Evolutionary conservation across 2,329 filamentous ascomycete species (phyloP).

Genomic region (Colletotrichum karsti): DNA sequence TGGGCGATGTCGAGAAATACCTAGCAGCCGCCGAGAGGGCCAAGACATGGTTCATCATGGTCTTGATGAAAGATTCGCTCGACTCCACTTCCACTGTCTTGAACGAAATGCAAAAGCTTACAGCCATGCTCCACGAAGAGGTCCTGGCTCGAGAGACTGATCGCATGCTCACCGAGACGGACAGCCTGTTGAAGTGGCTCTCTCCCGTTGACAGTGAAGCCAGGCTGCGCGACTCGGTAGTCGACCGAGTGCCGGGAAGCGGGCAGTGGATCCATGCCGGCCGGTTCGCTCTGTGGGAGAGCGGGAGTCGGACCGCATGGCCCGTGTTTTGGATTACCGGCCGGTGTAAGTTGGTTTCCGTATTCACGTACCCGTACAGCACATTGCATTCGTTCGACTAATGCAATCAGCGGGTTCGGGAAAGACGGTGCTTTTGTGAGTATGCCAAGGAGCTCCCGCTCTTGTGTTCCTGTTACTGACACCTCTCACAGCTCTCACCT

Average conservation of each 20-base stretch:
- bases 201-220: conserved; percentile 31
- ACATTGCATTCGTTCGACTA: background rate
- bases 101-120: conserved; percentile 32
- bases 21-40: conserved; percentile 32
- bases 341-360: conserved; percentile 31
- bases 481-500: conserved; percentile 32
- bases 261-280: conserved; percentile 32
- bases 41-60: conserved; percentile 37
- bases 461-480: background rate
- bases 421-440: conserved; percentile 38
- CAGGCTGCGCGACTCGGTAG: conserved; percentile 22
- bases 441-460: background rate
- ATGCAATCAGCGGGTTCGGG: conserved; percentile 35
- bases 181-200: conserved; percentile 30
- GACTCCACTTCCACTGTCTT: conserved; percentile 31
- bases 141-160: conserved; percentile 27
- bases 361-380: background rate
- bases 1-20: conserved; percentile 31
- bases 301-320: conserved; percentile 4
- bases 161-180: conserved; percentile 28
- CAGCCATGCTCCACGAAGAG: conserved; percentile 31
- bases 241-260: conserved; percentile 31
- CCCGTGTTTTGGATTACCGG: conserved; percentile 36
- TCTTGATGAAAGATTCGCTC: conserved; percentile 32
- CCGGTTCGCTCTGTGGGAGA: conserved; percentile 29